A percentile compares a stretch with the other conserved stretches of the same genome.
Conservation (phyloP, 2,329 filamentous ascomycete genomes). For the Penicillium capsulatum region DNA sequence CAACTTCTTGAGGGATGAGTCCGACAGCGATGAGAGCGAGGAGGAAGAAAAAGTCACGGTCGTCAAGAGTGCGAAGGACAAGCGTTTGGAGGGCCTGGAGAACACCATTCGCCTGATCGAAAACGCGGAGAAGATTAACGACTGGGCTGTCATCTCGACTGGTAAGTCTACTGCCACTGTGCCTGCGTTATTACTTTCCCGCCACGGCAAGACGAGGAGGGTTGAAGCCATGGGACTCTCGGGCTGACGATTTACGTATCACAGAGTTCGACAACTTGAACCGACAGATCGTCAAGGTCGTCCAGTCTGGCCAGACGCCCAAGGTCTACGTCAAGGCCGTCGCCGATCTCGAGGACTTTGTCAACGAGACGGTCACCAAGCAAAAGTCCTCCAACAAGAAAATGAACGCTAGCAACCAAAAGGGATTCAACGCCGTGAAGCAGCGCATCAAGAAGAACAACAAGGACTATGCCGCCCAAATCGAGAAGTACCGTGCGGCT, state of each 20-base stretch:
- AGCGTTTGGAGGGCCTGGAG: slow-evolving; percentile 91
- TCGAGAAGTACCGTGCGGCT: slow-evolving; percentile 80
- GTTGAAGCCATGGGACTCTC: too few species aligned
- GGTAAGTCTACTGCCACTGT: slow-evolving; percentile 56
- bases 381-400: slow-evolving; percentile 96
- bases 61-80: slow-evolving; percentile 97
- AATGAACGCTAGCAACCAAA: slow-evolving; percentile 95
- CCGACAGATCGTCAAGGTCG: slow-evolving; percentile 75
- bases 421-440: slow-evolving; percentile 93
- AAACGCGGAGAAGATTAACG: slow-evolving; percentile 94
- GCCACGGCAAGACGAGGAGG: background rate
- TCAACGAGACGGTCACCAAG: slow-evolving; percentile 91
- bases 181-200: background rate
- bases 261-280: slow-evolving; percentile 93
- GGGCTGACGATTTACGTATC: slow-evolving; percentile 12
- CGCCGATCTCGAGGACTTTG: slow-evolving; percentile 87
- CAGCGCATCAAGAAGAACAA: slow-evolving; percentile 99
- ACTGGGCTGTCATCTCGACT: slow-evolving; percentile 88
- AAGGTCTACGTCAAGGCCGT: slow-evolving; percentile 91
- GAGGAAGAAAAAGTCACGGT: slow-evolving; percentile 81
- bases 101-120: slow-evolving; percentile 85
- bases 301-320: slow-evolving; percentile 71
- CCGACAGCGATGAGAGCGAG: slow-evolving; percentile 75
- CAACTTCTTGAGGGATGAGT: slow-evolving; percentile 76
- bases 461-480: slow-evolving; percentile 84